These are phyloP conservation scores for Cladophialophora bantiana DNA, from an alignment of 2,329 filamentous ascomycete genomes.

Conservation along the genomic window DNA sequence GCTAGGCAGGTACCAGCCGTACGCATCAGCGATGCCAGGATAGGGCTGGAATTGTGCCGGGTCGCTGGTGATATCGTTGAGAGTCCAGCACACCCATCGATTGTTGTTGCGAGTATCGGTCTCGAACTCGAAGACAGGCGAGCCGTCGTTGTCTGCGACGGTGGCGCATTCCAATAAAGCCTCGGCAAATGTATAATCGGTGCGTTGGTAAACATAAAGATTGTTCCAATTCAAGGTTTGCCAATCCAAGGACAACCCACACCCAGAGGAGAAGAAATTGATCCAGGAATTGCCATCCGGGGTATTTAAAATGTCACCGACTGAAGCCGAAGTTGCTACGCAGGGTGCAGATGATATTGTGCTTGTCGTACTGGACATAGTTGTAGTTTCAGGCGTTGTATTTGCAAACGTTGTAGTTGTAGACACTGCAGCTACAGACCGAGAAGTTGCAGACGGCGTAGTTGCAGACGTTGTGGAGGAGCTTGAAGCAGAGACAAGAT, in stretches of 20 bases:
- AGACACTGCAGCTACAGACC: no score
- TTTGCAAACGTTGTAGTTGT: no score
- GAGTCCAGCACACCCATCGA: constrained; percentile 20
- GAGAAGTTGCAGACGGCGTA: background rate
- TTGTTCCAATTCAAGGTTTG: constrained; percentile 18
- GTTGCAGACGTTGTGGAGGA: constrained; percentile 9
- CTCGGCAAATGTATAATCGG: constrained; percentile 17
- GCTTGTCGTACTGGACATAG: constrained; percentile 7
- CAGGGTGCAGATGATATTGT: constrained; percentile 13
- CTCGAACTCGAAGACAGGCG: constrained; percentile 18
- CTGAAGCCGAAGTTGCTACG: constrained; percentile 13
- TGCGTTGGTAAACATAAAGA: constrained; percentile 17
- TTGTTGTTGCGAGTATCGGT: constrained; percentile 14
- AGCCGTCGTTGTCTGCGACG: constrained; percentile 14
- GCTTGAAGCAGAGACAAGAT: no score
- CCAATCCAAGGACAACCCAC: constrained; percentile 22
- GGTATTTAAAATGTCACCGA: constrained; percentile 8
- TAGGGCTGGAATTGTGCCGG: constrained; percentile 18
- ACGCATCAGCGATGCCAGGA: constrained; percentile 15
- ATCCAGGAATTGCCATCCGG: constrained; percentile 13
- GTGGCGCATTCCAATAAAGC: constrained; percentile 8
- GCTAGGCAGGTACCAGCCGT: constrained; percentile 16
- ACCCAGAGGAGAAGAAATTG: constrained; percentile 18
- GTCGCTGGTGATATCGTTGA: constrained; percentile 18
- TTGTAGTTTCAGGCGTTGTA: background rate